A percentile compares a stretch with the other conserved stretches of the same genome.
Conservation (phyloP, 2,329 filamentous ascomycete species). For the Diplodia corticola region DNA sequence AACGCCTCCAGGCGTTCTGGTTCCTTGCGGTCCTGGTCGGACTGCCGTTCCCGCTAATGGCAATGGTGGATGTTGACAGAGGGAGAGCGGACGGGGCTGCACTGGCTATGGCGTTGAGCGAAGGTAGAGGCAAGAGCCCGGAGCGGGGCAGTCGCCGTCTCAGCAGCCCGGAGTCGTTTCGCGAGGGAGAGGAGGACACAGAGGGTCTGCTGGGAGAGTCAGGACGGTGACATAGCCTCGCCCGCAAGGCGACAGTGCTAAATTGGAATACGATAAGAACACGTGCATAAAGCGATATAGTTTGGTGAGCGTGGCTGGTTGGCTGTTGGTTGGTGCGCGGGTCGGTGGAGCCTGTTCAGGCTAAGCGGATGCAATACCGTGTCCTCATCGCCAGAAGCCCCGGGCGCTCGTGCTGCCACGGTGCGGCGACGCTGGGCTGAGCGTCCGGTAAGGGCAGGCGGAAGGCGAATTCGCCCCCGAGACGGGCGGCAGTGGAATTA, state of each 20-base stretch:
- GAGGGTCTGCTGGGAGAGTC: constrained; percentile 1
- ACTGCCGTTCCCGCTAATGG: constrained; percentile 80
- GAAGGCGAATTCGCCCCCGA: neutral
- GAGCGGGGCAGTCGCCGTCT: constrained; percentile 4
- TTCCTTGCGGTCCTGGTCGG: constrained; percentile 86
- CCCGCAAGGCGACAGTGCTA: neutral
- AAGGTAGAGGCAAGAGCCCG: constrained; percentile 19
- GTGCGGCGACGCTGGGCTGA: neutral
- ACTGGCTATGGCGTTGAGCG: constrained; percentile 41
- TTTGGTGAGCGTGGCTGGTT: neutral
- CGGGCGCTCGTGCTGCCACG: neutral
- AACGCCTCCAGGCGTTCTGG: constrained; percentile 67
- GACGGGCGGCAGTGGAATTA: constrained; percentile 2
- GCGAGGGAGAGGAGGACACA: constrained; percentile 10
- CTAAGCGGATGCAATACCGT: constrained; percentile 10
- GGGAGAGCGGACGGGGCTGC: constrained; percentile 46
- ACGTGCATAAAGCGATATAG: neutral
- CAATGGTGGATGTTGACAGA: constrained; percentile 76
- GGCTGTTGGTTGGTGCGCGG: neutral
- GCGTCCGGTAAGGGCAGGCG: neutral
- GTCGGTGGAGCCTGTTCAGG: constrained; percentile 9
- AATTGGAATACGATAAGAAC: constrained; percentile 16
- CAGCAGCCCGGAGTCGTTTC: neutral
- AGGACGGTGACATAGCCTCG: neutral
- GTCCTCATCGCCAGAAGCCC: neutral